Evolutionary conservation across 371 early-diverging fungal species (phyloP), one percentile per base, ranked within the genome.

Genomic region (Paraphysoderma sedebokerense): DNA sequence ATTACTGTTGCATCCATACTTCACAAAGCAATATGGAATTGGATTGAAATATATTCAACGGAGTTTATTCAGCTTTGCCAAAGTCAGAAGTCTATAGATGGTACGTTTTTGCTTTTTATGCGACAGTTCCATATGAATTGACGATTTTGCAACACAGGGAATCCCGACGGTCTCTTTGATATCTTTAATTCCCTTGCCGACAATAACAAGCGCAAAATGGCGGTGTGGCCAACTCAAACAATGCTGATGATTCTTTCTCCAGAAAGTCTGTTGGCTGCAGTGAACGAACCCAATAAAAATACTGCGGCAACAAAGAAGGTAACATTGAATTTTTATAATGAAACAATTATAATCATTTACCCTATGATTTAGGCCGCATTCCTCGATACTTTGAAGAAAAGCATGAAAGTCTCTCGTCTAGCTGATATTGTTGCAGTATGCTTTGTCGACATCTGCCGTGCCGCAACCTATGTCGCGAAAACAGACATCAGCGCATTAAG

Each of bases 181-280:
- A 76, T 74, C 33, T 77, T 85, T 45, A 64, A 67, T 50, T 61
- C 68, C 1, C 53, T 83, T 17, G 74, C 82, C 12, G 89, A 88
- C 50, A 77, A 65, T 19, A 65, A 72, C 20, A 59, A 79, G 47
- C 68, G 77, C 32, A 74, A 74, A 48, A 61, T 75, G 13, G 66
- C 82, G 5, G 70, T 82, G 31, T 88, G 89, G 89, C 89, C 89
- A 6, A 58, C 81, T 27, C 82, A 82, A 49, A 83, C 81, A 0
- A 79, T 83, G 77, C 66, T 88, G 6, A 55, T 86, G 17, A 66
- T 80, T 32, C 61, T 88, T 6, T 83, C 83, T 51, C 89, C 89
- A 0, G 89, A 88, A 52, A 68, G 82, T 24, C 55, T 87, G 5
- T 53, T 60, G 37, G 58, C 62, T 15, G 65, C 69, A 1, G 60